Conservation (phyloP, 2,329 filamentous ascomycete genomes). For the Paraconiothyrium sp. region DNA sequence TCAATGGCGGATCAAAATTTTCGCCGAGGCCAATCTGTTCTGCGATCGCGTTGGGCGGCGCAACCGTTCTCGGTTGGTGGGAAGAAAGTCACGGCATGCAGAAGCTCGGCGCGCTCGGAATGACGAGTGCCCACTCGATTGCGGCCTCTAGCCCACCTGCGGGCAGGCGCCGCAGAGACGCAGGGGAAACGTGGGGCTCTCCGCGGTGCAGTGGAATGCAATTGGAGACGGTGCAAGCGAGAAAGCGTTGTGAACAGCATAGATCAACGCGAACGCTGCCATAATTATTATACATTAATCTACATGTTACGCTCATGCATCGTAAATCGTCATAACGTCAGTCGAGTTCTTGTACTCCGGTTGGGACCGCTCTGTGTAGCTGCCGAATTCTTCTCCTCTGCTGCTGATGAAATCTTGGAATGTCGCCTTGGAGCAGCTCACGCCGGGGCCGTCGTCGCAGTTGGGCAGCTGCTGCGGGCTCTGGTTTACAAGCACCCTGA, state of each 20-base stretch:
- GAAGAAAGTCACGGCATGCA: background rate
- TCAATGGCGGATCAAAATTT: conserved; percentile 12
- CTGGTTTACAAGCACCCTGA: conserved; percentile 62
- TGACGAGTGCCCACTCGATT: background rate
- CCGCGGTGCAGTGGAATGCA: background rate
- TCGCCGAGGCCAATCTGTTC: conserved; percentile 1
- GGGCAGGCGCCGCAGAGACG: background rate
- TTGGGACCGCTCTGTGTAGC: conserved; percentile 54
- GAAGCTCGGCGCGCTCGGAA: background rate
- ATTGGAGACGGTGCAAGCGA: background rate
- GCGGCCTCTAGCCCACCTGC: background rate
- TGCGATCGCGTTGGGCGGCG: conserved; percentile 6
- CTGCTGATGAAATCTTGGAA: conserved; percentile 57
- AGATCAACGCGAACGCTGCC: background rate
- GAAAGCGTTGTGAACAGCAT: background rate
- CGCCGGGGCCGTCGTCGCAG: conserved; percentile 61
- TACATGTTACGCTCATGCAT: conserved; percentile 17
- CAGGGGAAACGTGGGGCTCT: conserved; percentile 8
- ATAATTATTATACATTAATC: conserved; percentile 18
- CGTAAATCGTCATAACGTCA: conserved; percentile 49
- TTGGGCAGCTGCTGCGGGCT: conserved; percentile 59
- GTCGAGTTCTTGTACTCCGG: conserved; percentile 56
- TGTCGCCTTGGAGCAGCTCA: conserved; percentile 57
- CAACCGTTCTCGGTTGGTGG: conserved; percentile 5
- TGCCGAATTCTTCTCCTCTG: conserved; percentile 55